Evolutionary conservation across 2,329 filamentous ascomycete genomes (phyloP).

Genomic region (Diaporthe sp.): DNA sequence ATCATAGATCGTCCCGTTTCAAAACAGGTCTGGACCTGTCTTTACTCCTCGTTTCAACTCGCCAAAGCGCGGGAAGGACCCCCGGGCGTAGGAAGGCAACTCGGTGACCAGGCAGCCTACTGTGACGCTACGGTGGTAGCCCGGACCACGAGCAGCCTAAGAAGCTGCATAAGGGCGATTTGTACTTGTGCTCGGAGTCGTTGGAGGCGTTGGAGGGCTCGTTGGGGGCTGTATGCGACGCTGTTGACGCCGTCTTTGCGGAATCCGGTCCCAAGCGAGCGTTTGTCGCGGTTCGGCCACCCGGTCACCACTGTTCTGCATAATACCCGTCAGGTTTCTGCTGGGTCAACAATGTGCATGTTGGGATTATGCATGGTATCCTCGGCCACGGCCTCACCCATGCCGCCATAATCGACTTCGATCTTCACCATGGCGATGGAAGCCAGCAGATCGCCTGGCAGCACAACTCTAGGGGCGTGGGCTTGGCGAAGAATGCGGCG

Average conservation of each 20-base stretch:
- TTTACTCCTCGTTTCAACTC: neutral
- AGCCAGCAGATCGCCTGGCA: conserved; percentile 95
- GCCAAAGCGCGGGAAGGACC: neutral
- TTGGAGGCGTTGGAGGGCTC: conserved; percentile 89
- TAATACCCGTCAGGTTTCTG: conserved; percentile 94
- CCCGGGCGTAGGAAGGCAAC: neutral
- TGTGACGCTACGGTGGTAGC: neutral
- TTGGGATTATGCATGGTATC: conserved; percentile 92
- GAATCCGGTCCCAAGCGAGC: conserved; percentile 74
- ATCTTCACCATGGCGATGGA: conserved; percentile 93
- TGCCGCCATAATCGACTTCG: conserved; percentile 92
- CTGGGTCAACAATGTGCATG: conserved; percentile 98
- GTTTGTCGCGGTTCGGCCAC: conserved; percentile 92
- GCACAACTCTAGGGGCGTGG: conserved; percentile 78
- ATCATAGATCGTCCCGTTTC: too few relatives aligned
- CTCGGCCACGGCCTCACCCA: conserved; percentile 89
- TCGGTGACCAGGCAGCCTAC: neutral
- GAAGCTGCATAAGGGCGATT: conserved; percentile 85
- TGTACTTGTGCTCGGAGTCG: conserved; percentile 91
- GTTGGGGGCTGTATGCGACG: conserved; percentile 92
- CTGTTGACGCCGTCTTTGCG: conserved; percentile 84
- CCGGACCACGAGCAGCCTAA: conserved; percentile 55
- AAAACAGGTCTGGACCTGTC: too few relatives aligned
- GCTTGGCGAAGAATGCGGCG: conserved; percentile 75
- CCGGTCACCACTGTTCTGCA: conserved; percentile 94